These are phyloP conservation scores for Globisporangium acanthophoron DNA, from an alignment of 352 stramenopile species.

Conservation along the genomic window DNA sequence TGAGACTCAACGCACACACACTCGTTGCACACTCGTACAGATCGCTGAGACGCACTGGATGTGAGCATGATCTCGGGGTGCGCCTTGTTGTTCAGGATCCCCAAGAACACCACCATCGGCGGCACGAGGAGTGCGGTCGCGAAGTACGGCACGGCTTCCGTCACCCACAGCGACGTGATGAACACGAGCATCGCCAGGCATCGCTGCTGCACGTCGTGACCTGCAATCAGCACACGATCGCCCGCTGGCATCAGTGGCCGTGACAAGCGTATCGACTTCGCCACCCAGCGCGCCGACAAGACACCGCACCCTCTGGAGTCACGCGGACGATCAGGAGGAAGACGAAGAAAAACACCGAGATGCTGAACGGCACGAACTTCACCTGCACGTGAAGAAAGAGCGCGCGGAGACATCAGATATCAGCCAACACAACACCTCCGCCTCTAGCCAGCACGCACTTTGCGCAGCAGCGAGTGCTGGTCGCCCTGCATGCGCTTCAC, in stretches of 20 bases:
- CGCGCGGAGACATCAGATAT: not conserved
- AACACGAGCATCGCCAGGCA: conserved; percentile 89
- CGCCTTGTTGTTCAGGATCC: conserved; percentile 85
- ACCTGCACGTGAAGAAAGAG: conserved; percentile 25
- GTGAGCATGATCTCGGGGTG: conserved; percentile 61
- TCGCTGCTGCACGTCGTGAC: conserved; percentile 74
- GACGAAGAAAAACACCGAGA: conserved; percentile 70
- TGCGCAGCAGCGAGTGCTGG: conserved; percentile 78
- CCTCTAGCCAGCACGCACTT: conserved; percentile 23
- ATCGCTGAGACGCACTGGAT: conserved; percentile 38
- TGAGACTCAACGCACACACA: not conserved
- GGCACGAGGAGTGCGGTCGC: conserved; percentile 87
- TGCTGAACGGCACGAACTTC: conserved; percentile 68
- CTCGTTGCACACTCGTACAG: not conserved
- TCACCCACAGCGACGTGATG: conserved; percentile 88
- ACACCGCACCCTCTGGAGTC: conserved; percentile 54
- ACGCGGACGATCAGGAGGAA: conserved; percentile 69
- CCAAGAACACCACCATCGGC: conserved; percentile 83
- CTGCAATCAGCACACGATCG: conserved; percentile 13
- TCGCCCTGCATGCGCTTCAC: conserved; percentile 80
- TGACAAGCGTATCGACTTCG: not conserved
- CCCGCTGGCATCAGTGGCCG: not conserved
- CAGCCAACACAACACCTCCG: not conserved
- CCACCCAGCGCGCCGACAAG: not conserved
- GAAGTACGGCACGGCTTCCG: conserved; percentile 89